These are phyloP conservation scores for Colletotrichum endophyticum DNA, from an alignment of 2,329 filamentous ascomycete species.

Conservation along the genomic window DNA sequence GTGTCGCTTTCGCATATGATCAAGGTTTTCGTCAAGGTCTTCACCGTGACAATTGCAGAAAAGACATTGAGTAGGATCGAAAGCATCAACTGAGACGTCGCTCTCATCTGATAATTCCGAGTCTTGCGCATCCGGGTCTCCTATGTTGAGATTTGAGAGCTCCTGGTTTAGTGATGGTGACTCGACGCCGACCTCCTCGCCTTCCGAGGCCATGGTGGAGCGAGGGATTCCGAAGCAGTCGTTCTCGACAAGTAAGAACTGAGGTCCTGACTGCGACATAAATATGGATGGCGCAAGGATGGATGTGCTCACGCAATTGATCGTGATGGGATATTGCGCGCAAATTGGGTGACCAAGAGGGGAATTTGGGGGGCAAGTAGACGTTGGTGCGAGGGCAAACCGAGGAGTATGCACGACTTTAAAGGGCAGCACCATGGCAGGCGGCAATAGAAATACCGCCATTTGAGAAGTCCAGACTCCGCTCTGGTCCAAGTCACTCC, in stretches of 20 bases:
- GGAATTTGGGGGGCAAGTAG: too few species aligned
- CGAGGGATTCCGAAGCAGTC: rapidly evolving
- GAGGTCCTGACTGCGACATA: neutral
- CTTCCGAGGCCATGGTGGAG: neutral
- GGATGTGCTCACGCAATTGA: neutral
- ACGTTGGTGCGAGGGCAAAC: neutral
- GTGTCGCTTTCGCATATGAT: neutral
- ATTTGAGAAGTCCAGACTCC: neutral
- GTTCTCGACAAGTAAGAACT: neutral
- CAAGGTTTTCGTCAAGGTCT: neutral
- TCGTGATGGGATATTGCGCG: neutral
- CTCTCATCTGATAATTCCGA: neutral
- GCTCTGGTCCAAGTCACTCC: neutral
- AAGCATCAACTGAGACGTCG: neutral
- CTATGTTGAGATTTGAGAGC: neutral
- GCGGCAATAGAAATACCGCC: too few species aligned
- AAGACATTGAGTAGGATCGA: neutral
- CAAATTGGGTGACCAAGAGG: neutral
- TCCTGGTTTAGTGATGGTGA: rapidly evolving
- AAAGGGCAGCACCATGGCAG: neutral
- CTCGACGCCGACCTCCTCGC: neutral
- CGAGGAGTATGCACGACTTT: neutral
- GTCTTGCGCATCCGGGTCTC: neutral
- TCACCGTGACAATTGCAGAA: neutral
- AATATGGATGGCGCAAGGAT: neutral